Percentiles rank a stretch among this genome's conserved stretches.
These are phyloP conservation scores for Trichoderma breve DNA, from an alignment of 2,329 filamentous ascomycete genomes.

Conservation along the genomic window DNA sequence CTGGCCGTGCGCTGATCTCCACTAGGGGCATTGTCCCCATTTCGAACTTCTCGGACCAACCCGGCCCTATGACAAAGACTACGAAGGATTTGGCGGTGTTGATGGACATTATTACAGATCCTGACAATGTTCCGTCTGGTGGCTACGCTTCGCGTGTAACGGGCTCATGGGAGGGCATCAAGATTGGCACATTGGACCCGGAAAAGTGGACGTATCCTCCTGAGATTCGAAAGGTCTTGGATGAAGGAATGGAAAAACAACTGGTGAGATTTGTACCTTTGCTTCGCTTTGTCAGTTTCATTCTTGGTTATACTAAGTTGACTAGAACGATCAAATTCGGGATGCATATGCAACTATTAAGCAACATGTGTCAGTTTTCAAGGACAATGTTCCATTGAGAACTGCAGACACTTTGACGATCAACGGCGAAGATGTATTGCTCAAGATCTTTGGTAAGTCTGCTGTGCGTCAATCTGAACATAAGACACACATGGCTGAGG, in stretches of 20 bases:
- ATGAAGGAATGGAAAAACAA: slow-evolving; percentile 7
- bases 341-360: slow-evolving; percentile 9
- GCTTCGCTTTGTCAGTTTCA: neutral
- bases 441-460: neutral
- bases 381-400: neutral
- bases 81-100: slow-evolving; percentile 19
- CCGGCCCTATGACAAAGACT: slow-evolving; percentile 20
- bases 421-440: neutral
- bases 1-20: slow-evolving; percentile 15
- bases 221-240: neutral
- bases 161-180: slow-evolving; percentile 19
- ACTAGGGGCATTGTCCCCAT: slow-evolving; percentile 16
- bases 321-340: neutral
- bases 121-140: neutral
- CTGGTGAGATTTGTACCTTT: neutral
- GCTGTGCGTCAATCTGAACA: too few species aligned
- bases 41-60: slow-evolving; percentile 8
- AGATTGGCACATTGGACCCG: slow-evolving; percentile 20
- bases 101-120: slow-evolving; percentile 16
- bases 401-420: neutral
- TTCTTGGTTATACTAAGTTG: neutral
- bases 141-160: slow-evolving; percentile 14
- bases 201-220: slow-evolving; percentile 18
- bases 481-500: neutral
- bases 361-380: neutral